These are phyloP conservation scores for Blastocystis sp. DNA, from an alignment of 352 stramenopile genomes.

Conservation along the genomic window DNA sequence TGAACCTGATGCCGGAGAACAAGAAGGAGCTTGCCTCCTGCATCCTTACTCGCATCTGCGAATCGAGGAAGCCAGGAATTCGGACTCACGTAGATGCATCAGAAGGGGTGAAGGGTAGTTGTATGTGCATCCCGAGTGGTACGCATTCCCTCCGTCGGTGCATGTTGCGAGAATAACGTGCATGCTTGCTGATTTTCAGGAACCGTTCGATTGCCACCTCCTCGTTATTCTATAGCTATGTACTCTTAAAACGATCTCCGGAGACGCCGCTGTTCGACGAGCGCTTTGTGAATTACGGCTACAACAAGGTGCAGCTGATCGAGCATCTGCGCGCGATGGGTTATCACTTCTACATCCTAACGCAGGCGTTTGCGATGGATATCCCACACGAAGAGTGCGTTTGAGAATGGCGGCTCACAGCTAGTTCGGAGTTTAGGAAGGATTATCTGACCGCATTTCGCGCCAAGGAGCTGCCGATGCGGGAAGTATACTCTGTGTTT, in stretches of 20 bases:
- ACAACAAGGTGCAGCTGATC: slow-evolving; percentile 53
- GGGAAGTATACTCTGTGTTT: slow-evolving; percentile 20
- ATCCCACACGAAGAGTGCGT: slow-evolving; percentile 5
- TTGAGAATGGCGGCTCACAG: not conserved
- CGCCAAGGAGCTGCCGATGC: not conserved
- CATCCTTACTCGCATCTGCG: not conserved
- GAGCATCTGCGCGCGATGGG: slow-evolving; percentile 38
- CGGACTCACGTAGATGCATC: not conserved
- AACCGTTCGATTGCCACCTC: not conserved
- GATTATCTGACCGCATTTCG: not conserved
- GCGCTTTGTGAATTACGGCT: not conserved
- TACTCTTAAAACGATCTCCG: not conserved
- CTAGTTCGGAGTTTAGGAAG: slow-evolving; percentile 31
- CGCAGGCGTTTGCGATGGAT: slow-evolving; percentile 64
- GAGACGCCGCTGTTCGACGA: slow-evolving; percentile 57
- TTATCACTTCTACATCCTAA: slow-evolving; percentile 54
- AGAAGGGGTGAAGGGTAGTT: not conserved
- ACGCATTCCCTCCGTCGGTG: not conserved
- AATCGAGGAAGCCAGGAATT: not conserved
- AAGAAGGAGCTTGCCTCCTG: not conserved
- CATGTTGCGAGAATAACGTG: not conserved
- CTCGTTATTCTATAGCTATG: slow-evolving; percentile 15
- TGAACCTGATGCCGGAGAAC: not conserved
- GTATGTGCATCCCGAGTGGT: not conserved
- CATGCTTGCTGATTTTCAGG: slow-evolving; percentile 3